Evolutionary conservation across 371 early-diverging fungal species (phyloP), one percentile per base, ranked within the genome.

Genomic region (Rhizomucor pusillus): DNA sequence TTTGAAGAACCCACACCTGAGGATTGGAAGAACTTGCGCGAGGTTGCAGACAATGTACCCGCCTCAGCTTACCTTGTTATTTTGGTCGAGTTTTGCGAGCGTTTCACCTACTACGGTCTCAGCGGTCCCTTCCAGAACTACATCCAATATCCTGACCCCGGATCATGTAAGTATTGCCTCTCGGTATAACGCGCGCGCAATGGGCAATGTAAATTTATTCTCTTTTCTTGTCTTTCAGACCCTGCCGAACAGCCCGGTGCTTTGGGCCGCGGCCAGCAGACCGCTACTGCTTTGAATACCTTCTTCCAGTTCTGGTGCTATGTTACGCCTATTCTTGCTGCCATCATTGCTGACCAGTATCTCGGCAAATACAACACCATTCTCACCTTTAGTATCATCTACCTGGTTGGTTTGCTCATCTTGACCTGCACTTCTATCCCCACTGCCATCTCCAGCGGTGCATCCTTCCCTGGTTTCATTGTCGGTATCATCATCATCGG

Each of bases 361-460:
- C 72, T 90, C 50, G 95, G 95, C 50, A 90, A 90, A 75, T 92
- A 82, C 75, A 82, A 80, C 65, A 89, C 93, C 16, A 92, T 93
- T 23, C 48, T 90, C 7, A 35, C 83, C 22, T 90, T 92, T 46
- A 66, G 82, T 22, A 37, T 68, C 46, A 54, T 87, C 22, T 94
- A 95, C 60, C 59, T 86, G 5, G 36, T 86, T n/a, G 94, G 95
- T 46, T 65, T 88, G n/a, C 34, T 80, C 20, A 66, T 90, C 34
- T 56, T 90, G 48, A 73, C 86, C 0, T 59, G 87, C 10, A 85
- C 89, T 3, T 69, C 91, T 1, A 70, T 82, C 18, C 69, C 82
- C 23, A 56, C 77, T 24, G 72, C 80, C 12, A 78, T 90, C 45
- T 67, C 69, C 19, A 66, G 69, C 34, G 67, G 75, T 13, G 73